These are phyloP conservation scores for Acarospora socialis DNA, from an alignment of 2,329 filamentous ascomycete genomes.

Conservation along the genomic window DNA sequence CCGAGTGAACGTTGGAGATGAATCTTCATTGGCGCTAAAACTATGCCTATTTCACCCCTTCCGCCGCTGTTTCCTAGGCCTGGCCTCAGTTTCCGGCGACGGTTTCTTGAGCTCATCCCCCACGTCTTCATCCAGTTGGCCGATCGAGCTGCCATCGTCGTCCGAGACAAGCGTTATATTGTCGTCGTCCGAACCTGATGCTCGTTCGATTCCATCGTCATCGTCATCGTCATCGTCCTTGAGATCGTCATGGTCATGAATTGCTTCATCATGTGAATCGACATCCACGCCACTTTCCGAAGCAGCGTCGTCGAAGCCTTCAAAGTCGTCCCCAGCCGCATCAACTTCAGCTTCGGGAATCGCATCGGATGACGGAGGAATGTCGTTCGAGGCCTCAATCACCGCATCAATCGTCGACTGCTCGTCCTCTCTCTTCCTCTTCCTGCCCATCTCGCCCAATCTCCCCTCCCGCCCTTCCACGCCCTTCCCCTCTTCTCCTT, in stretches of 20 bases:
- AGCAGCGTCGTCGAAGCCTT: constrained; percentile 21
- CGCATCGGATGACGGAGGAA: constrained; percentile 16
- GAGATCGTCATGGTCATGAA: constrained; percentile 12
- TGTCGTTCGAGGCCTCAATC: not conserved
- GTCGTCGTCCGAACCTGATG: not conserved
- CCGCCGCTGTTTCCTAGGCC: not conserved
- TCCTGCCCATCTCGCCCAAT: constrained; percentile 68
- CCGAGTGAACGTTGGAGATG: too few relatives aligned
- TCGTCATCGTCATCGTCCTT: constrained; percentile 17
- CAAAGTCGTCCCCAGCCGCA: constrained; percentile 15
- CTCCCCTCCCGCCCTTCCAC: constrained; percentile 50
- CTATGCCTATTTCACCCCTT: too few relatives aligned
- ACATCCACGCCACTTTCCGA: constrained; percentile 12
- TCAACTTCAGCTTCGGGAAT: constrained; percentile 16
- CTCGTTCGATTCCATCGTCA: constrained; percentile 2
- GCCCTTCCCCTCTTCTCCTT: constrained; percentile 36
- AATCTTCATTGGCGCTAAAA: too few relatives aligned
- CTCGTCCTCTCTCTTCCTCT: constrained; percentile 56
- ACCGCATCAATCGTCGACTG: constrained; percentile 29
- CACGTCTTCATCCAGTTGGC: not conserved
- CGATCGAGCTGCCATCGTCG: not conserved
- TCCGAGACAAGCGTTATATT: not conserved
- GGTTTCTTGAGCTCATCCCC: not conserved
- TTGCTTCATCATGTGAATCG: constrained; percentile 19
- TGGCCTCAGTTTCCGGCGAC: not conserved